Evolutionary conservation across 768 basidiomycete species (phyloP), one percentile per base, ranked within the genome.

Genomic region (Dioszegia aurantiaca): DNA sequence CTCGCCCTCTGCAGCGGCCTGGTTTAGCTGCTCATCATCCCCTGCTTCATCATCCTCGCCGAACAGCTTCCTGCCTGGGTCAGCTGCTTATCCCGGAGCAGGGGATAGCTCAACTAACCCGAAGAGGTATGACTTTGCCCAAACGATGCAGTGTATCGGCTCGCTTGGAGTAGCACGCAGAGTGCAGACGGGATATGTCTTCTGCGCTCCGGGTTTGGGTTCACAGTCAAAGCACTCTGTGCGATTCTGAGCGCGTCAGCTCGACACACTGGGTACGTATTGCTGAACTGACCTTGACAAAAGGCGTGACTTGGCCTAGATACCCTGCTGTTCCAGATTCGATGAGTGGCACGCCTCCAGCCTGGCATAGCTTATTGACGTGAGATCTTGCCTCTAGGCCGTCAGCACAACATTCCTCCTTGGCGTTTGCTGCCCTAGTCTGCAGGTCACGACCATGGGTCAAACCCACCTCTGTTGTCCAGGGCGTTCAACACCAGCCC

Each of bases 261-360:
- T 33, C 42, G 17, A 3, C 24, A 21, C 28, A 24, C 4, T 24
- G 28, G 21, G 41, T 31, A 2, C n/a, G 56, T 27, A 49, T 19
- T 28, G 21, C 3, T 28, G 59, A 6, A 58, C 75, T 53, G 56
- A 89, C 91, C 81, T 90, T 90, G 52, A 90, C 78, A 42, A 98
- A 80, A 21, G 95, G 94, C 61, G 95, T 93, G 0, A 97, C 94
- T 72, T 99, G 95, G 12, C 95, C 95, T 5, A 95, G 82, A 73
- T 97, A 99, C 0, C 95, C 95, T 4, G 91, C 90, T 2, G 95
- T 98, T 2, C 95, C 95, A 9, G 89, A 92, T 72, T 99, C 95
- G 21, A 99, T 90, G 6, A 97, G 81, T 0, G 93, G 93, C 0
- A 94, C 83, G 53, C 83, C 81, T 3, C 88, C 89, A 0, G 94